Evolutionary conservation across 306 rosid species (phyloP).

Genomic region (Cotoneaster glaucophyllus): DNA sequence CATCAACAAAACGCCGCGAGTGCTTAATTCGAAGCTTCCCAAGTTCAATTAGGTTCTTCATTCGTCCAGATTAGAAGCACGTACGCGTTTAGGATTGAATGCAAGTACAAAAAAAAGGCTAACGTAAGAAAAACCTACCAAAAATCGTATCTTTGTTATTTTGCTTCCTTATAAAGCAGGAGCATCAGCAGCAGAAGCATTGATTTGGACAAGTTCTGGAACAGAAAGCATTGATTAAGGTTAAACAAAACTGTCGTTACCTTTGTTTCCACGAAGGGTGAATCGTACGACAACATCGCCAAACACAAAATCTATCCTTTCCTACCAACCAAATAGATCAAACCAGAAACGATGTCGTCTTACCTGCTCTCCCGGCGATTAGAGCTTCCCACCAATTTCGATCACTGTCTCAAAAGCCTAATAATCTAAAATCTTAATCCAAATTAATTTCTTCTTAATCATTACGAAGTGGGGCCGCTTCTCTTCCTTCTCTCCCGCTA

Average conservation of each 20-base stretch:
- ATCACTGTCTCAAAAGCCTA: background rate
- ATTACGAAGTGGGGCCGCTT: slow-evolving; percentile 21
- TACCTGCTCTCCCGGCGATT: background rate
- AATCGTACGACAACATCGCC: background rate
- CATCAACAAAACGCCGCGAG: background rate
- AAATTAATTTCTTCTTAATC: slow-evolving; percentile 5
- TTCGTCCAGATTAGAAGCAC: background rate
- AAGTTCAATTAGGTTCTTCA: background rate
- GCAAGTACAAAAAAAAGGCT: background rate
- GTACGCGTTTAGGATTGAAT: background rate
- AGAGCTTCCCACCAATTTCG: background rate
- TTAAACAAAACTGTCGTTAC: background rate
- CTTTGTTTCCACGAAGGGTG: background rate
- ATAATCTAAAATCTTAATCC: background rate
- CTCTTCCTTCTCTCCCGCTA: slow-evolving; percentile 15
- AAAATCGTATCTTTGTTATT: background rate
- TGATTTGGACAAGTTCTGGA: background rate
- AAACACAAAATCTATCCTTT: background rate
- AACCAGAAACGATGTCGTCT: slow-evolving; percentile 7
- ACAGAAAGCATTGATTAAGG: slow-evolving; percentile 7
- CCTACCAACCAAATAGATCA: background rate
- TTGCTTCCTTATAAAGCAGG: background rate
- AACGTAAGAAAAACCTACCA: background rate
- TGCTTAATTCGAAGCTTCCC: background rate
- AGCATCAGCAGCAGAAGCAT: background rate